Percentiles rank a stretch among this genome's conserved stretches.
These are phyloP conservation scores for Phylloboletellus chloephorus DNA, from an alignment of 1,284 basidiomycete species.

Conservation along the genomic window DNA sequence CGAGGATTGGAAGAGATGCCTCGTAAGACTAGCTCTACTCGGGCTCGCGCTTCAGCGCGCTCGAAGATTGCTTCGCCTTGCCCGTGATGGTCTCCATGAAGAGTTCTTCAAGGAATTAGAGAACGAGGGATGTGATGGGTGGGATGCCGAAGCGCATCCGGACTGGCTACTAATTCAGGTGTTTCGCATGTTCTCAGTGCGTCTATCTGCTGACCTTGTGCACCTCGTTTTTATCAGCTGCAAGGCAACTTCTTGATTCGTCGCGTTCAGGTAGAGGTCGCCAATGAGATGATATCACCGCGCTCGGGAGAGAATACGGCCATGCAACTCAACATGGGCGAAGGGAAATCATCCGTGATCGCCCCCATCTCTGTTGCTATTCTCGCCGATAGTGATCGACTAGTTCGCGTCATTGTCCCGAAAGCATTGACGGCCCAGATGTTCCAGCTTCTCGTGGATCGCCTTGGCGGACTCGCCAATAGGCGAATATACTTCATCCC, in stretches of 20 bases:
- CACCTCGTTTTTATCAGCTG: conserved; percentile 28
- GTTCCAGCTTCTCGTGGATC: conserved; percentile 44
- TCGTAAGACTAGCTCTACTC: conserved; percentile 27
- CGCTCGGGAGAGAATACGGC: conserved; percentile 32
- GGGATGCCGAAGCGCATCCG: conserved; percentile 19
- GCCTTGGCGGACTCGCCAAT: conserved; percentile 40
- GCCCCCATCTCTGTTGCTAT: conserved; percentile 38
- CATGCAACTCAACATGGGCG: conserved; percentile 56
- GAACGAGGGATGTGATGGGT: conserved; percentile 22
- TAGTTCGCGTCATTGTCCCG: conserved; percentile 46
- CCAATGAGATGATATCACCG: conserved; percentile 47
- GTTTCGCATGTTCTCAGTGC: not conserved
- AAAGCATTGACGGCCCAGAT: conserved; percentile 41
- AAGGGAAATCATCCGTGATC: conserved; percentile 54
- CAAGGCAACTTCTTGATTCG: conserved; percentile 41
- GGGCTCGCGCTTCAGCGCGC: conserved; percentile 34
- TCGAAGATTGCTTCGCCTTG: conserved; percentile 13
- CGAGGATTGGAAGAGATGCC: conserved; percentile 25
- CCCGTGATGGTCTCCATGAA: conserved; percentile 12
- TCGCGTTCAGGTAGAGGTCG: conserved; percentile 37
- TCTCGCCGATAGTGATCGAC: conserved; percentile 38
- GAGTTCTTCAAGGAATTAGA: conserved; percentile 36
- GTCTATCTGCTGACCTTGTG: not conserved
- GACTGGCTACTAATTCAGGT: conserved; percentile 50
- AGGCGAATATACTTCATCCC: conserved; percentile 47